phyloP scores from a whole-genome alignment of 805 yeast species.

The Nakazawaea sp. region DNA sequence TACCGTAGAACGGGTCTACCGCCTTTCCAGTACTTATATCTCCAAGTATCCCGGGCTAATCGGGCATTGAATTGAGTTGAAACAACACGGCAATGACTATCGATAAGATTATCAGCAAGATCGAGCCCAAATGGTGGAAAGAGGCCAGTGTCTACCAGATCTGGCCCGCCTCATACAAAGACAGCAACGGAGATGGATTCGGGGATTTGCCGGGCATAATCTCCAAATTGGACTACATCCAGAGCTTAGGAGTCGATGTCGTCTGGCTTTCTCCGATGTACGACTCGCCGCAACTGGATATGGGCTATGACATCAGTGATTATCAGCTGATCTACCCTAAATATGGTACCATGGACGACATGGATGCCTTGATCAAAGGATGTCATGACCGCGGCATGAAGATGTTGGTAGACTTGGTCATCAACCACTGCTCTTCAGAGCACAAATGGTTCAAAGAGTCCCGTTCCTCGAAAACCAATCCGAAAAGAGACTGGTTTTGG shows the following conservation, averaged over 20 bases:
- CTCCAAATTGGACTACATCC: constrained; percentile 43
- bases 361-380: constrained; percentile 39
- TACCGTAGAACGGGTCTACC: no score
- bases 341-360: constrained; percentile 49
- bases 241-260: constrained; percentile 40
- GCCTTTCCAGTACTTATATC: no score
- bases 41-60: no score
- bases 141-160: constrained; percentile 50
- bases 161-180: constrained; percentile 57
- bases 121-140: constrained; percentile 43
- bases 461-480: constrained; percentile 38
- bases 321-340: constrained; percentile 43
- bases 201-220: constrained; percentile 53
- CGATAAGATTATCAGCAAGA: not conserved
- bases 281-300: constrained; percentile 53
- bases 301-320: constrained; percentile 57
- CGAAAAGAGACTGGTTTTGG: constrained; percentile 56
- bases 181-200: constrained; percentile 51
- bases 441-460: constrained; percentile 57
- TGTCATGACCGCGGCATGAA: constrained; percentile 43
- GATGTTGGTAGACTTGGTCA: constrained; percentile 47
- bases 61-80: no score
- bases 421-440: constrained; percentile 50
- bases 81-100: no score
- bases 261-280: constrained; percentile 55